Evolutionary conservation across 2,329 filamentous ascomycete genomes (phyloP).

Genomic region (Aspergillus brunneoviolaceus): DNA sequence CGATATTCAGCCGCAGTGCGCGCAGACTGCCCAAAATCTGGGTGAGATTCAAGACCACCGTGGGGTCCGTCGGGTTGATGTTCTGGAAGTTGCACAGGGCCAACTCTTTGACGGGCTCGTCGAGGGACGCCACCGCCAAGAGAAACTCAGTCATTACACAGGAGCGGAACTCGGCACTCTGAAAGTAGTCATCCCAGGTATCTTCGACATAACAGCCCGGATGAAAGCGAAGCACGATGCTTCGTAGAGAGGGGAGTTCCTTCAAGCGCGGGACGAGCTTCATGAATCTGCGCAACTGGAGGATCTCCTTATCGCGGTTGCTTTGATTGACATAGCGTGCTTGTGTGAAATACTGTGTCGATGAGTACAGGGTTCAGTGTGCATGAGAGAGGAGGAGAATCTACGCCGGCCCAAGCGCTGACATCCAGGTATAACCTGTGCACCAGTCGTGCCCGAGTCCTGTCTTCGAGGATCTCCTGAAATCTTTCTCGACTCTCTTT

Average conservation of each 20-base stretch:
- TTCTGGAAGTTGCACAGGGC: conserved; percentile 8
- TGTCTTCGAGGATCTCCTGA: background rate
- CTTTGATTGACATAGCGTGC: background rate
- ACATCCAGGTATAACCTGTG: conserved; percentile 6
- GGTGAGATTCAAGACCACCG: background rate
- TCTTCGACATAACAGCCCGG: background rate
- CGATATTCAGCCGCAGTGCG: conserved; percentile 10
- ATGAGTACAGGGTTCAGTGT: background rate
- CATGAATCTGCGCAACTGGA: background rate
- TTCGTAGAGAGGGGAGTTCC: conserved; percentile 7
- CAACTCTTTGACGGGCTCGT: background rate
- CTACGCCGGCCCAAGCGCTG: background rate
- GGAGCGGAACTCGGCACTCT: background rate
- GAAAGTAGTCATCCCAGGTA: background rate
- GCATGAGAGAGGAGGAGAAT: background rate
- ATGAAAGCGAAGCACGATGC: conserved; percentile 7
- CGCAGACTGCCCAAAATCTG: conserved; percentile 1
- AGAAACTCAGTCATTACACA: background rate
- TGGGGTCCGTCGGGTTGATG: background rate
- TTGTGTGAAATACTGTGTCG: background rate
- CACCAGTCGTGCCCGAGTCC: background rate
- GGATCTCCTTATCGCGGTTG: background rate
- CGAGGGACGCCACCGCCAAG: background rate
- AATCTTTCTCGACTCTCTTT: background rate
- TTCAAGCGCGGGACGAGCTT: conserved; percentile 1